Percentiles rank a stretch among this genome's conserved stretches.
Evolutionary conservation across 306 rosid species (phyloP).

Genomic region (Herpetospermum pedunculosum): DNA sequence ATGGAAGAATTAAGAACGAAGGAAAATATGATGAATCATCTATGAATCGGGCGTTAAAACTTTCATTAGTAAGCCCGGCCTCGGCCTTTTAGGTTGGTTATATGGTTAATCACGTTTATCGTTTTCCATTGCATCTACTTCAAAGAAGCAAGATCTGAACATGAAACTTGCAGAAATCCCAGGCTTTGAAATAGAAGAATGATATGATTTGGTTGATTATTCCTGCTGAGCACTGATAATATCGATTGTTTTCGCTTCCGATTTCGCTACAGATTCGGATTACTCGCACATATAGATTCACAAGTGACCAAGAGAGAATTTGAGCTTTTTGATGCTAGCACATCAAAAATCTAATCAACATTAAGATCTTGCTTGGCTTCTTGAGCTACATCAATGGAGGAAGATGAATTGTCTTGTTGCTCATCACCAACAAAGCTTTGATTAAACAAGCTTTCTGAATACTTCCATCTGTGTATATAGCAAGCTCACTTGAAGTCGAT

Average conservation of each 20-base stretch:
- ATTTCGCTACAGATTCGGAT: not conserved
- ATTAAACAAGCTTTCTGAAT: not conserved
- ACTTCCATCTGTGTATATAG: not conserved
- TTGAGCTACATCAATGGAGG: not conserved
- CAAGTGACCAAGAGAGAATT: not conserved
- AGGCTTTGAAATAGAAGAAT: not conserved
- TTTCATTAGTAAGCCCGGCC: no score
- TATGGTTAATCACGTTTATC: not conserved
- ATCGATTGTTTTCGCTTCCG: not conserved
- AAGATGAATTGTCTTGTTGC: not conserved
- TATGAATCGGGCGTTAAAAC: not conserved
- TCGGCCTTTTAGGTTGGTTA: not conserved
- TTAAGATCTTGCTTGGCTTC: not conserved
- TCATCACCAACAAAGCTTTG: not conserved
- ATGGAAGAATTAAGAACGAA: not conserved
- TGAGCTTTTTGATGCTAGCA: not conserved
- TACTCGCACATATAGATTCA: constrained; percentile 1
- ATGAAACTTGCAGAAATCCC: not conserved
- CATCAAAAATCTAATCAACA: not conserved
- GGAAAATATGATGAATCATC: not conserved
- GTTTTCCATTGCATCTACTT: not conserved
- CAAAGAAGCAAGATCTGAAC: not conserved
- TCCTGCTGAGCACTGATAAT: not conserved
- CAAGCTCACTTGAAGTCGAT: not conserved
- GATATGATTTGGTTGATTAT: not conserved